phyloP scores from a whole-genome alignment of 2,329 filamentous ascomycete species.

The Aspergillus fumigatiaffinis region DNA sequence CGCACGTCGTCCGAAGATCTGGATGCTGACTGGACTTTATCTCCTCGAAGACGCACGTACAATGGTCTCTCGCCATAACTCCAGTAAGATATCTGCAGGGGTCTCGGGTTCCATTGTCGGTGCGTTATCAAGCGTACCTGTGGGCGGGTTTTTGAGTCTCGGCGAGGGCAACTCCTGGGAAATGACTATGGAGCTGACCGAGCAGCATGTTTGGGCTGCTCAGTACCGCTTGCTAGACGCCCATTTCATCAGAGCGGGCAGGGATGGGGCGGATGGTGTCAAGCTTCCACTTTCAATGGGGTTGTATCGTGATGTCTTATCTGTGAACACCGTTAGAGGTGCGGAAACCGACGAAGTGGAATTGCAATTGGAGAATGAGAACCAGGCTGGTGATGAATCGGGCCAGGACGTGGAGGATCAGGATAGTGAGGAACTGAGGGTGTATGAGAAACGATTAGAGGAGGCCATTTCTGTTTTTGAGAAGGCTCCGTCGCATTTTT shows the following conservation, averaged over 20 bases:
- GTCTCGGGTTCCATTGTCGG: conserved; percentile 17
- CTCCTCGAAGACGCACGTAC: conserved; percentile 17
- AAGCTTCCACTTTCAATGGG: conserved; percentile 14
- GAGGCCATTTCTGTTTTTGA: conserved; percentile 21
- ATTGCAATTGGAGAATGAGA: conserved; percentile 4
- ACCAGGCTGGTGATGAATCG: neutral
- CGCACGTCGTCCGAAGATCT: conserved; percentile 23
- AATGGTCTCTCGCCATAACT: conserved; percentile 13
- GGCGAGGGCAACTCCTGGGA: conserved; percentile 19
- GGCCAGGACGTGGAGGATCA: conserved; percentile 8
- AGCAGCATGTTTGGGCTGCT: conserved; percentile 25
- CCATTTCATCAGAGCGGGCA: conserved; percentile 13
- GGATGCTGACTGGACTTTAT: conserved; percentile 22
- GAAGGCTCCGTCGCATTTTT: conserved; percentile 19
- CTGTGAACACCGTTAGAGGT: conserved; percentile 14
- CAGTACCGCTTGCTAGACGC: conserved; percentile 23
- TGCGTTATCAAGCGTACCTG: conserved; percentile 18
- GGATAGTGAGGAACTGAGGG: conserved; percentile 11
- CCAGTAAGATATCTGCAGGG: conserved; percentile 13
- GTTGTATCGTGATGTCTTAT: conserved; percentile 22
- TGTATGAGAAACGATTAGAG: conserved; percentile 22
- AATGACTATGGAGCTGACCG: conserved; percentile 20
- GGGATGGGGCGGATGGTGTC: conserved; percentile 4
- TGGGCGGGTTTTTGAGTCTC: conserved; percentile 21
- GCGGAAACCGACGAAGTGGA: conserved; percentile 1